Conservation (phyloP, 768 basidiomycete genomes). For the Tylopilus vinaceipallidus region DNA sequence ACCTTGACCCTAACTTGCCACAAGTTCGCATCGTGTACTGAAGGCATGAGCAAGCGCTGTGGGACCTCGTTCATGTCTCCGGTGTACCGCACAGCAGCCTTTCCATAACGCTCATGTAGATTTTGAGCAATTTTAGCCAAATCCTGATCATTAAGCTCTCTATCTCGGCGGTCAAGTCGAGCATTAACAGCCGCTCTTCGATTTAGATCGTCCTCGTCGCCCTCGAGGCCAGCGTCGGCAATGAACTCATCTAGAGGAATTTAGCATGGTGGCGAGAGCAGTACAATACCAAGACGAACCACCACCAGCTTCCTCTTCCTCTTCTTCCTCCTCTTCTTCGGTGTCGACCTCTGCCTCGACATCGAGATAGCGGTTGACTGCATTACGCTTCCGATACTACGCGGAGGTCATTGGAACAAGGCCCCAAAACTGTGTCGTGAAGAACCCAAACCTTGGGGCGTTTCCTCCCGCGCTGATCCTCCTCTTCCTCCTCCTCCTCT, state of each 20-base stretch:
- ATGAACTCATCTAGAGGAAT: slow-evolving; percentile 62
- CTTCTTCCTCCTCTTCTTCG: slow-evolving; percentile 94
- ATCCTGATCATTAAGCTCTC: slow-evolving; percentile 73
- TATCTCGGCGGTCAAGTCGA: slow-evolving; percentile 66
- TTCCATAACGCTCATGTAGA: slow-evolving; percentile 73
- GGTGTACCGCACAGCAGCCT: slow-evolving; percentile 70
- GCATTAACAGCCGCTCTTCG: slow-evolving; percentile 61
- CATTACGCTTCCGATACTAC: slow-evolving; percentile 61
- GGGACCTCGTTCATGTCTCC: slow-evolving; percentile 94
- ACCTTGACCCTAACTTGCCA: slow-evolving; percentile 97
- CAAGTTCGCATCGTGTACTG: slow-evolving; percentile 90
- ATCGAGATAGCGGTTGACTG: slow-evolving; percentile 86
- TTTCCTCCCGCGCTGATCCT: slow-evolving; percentile 47
- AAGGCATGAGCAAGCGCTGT: slow-evolving; percentile 92
- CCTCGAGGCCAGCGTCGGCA: slow-evolving; percentile 56
- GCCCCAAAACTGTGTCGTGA: neutral
- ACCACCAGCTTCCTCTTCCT: slow-evolving; percentile 70
- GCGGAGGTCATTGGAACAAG: slow-evolving; percentile 6
- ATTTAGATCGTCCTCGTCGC: slow-evolving; percentile 57
- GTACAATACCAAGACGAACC: slow-evolving; percentile 33
- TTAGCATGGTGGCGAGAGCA: slow-evolving; percentile 9
- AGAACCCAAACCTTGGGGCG: slow-evolving; percentile 53
- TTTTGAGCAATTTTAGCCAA: slow-evolving; percentile 83
- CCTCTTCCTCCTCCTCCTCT: slow-evolving; percentile 51
- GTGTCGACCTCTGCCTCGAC: slow-evolving; percentile 95